These are phyloP conservation scores for Exidia glandulosa DNA, from an alignment of 768 basidiomycete genomes.

Conservation along the genomic window DNA sequence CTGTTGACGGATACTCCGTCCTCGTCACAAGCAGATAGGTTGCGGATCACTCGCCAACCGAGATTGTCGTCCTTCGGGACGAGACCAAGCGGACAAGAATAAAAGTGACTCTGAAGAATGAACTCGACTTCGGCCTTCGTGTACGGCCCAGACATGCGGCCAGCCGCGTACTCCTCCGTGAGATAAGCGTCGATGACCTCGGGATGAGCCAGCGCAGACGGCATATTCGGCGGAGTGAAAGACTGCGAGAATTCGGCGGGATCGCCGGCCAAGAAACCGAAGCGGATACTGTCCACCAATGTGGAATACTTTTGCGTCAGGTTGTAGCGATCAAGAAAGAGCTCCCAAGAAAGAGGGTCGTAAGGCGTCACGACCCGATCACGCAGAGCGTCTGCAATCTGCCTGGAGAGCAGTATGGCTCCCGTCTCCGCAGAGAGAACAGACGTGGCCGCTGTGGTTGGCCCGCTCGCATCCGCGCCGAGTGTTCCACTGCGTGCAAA, in stretches of 20 bases:
- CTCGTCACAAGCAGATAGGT: not conserved
- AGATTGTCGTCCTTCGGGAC: conserved; percentile 4
- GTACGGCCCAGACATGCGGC: conserved; percentile 5
- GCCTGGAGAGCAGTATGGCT: not conserved
- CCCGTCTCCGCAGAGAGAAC: not conserved
- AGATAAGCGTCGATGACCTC: not conserved
- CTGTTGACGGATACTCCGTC: conserved; percentile 3
- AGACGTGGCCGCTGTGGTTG: not conserved
- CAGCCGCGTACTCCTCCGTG: conserved; percentile 3
- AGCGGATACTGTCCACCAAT: not conserved
- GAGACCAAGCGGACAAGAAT: conserved; percentile 1
- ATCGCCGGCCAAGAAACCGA: not conserved
- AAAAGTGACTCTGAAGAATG: conserved; percentile 1
- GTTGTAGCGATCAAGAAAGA: not conserved
- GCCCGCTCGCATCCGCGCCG: not conserved
- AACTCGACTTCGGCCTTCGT: not conserved
- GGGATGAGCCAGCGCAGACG: conserved; percentile 10
- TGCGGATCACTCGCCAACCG: conserved; percentile 19
- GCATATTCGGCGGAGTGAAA: conserved; percentile 13
- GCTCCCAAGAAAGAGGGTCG: not conserved
- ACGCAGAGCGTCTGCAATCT: not conserved
- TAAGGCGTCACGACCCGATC: not conserved
- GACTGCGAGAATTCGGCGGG: conserved; percentile 5
- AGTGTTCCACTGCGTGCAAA: not conserved
- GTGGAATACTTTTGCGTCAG: not conserved